Base-by-base conservation (phyloP, 2,329 filamentous ascomycete genomes). In the Fusarium sp. region DNA sequence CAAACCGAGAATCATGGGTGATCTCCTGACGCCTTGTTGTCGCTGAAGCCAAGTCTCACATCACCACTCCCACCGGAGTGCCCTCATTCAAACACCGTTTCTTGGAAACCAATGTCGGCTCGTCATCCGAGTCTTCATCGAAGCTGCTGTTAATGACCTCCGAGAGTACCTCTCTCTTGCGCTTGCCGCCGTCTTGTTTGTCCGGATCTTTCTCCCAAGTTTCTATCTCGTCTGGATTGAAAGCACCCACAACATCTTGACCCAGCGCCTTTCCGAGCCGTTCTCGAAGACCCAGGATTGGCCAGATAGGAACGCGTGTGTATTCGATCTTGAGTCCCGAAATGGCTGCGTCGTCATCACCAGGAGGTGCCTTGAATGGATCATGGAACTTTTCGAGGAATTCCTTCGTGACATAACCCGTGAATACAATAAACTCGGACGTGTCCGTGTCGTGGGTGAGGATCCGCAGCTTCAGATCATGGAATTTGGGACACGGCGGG, bases 251-350 rank as follows among this genome's bases (percentile, higher is more conserved):
- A 12, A 88, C 69, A 4, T 88, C 86, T 16, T 78, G 75, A 8
- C 87, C 87, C 0, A 90, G 77, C 4, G 86, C 87, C 66, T 83
- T 82, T 40, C 85, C 86, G 0, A 90, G 79, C 7, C 88, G 83
- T 74, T 89, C 87, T 62, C 85, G 84, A 7, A 90, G 80, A 5
- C 87, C 87, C 1, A 87, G 73, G 7, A 88, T 81, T 0, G 88
- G 88, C 86, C 86, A 89, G 28, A 86, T 80, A 0, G 85, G 84
- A 2, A 89, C 85, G 8, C 81, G 81, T 2, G 80, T 79, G 73
- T 85, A 84, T 36, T 84, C 79, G 18, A 89, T 84, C 37, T 78
- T 78, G 63, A 89, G 77, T 3, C 82, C 81, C 12, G 75, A 62
- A 4, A 78, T 50, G 13, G 75, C 71, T 6, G 73, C 72, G 3